Conservation (phyloP, 1,284 basidiomycete species). For the Pseudozyma pruni region DNA sequence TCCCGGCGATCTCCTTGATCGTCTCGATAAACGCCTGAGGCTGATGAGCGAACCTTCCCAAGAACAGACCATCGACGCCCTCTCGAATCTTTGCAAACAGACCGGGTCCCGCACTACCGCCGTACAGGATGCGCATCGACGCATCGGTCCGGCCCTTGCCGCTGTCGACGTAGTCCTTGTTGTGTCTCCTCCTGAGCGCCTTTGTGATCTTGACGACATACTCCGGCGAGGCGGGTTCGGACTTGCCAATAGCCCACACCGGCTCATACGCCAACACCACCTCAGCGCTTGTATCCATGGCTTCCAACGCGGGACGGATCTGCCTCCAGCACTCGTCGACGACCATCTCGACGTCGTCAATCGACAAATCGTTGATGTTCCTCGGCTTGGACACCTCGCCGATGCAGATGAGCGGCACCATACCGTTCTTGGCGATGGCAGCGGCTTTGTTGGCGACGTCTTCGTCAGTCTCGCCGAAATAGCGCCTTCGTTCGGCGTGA, state of each 20-base stretch:
- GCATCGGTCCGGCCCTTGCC: constrained; percentile 33
- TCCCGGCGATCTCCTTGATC: constrained; percentile 51
- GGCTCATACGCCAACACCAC: constrained; percentile 63
- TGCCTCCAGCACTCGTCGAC: constrained; percentile 60
- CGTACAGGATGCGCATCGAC: constrained; percentile 56
- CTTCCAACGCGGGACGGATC: constrained; percentile 47
- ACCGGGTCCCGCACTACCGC: constrained; percentile 60
- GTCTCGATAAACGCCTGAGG: constrained; percentile 57
- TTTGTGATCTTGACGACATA: constrained; percentile 62
- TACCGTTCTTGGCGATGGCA: constrained; percentile 42
- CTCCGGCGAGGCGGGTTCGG: constrained; percentile 54
- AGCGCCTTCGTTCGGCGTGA: constrained; percentile 57
- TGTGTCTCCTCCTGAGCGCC: constrained; percentile 43
- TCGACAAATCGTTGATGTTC: constrained; percentile 26
- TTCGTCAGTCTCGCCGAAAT: constrained; percentile 61
- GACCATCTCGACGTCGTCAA: constrained; percentile 36
- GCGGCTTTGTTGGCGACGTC: constrained; percentile 54
- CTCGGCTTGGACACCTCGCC: constrained; percentile 50
- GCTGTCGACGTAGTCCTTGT: constrained; percentile 35
- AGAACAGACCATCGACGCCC: constrained; percentile 62
- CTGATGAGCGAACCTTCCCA: constrained; percentile 62
- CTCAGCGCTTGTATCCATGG: constrained; percentile 16
- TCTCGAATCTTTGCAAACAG: constrained; percentile 55
- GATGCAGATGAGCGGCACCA: constrained; percentile 62
- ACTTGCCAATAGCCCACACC: constrained; percentile 63